Base-by-base conservation (phyloP, 2,329 filamentous ascomycete genomes). In the Beauveria scarabaeidicola region DNA sequence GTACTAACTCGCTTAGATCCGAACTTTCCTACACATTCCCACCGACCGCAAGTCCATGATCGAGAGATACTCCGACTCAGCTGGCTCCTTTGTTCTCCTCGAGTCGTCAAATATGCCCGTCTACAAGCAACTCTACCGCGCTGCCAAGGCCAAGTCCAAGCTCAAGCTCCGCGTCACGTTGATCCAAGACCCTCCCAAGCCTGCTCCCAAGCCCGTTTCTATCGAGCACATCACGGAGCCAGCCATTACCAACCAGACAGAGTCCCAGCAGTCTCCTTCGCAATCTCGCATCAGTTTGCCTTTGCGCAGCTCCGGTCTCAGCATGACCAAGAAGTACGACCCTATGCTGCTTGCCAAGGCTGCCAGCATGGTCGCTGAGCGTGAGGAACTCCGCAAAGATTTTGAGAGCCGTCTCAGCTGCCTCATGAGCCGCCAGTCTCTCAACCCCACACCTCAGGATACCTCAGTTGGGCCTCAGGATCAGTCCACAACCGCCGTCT, bases 141-240 rank as follows among this genome's bases (percentile, higher is more conserved):
- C 94, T 65, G 94, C 94, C 64, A 99, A 97, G 79, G 94, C 94
- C 41, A 99, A 99, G 81, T 86, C 92, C 65, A 99, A 97, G 86
- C 86, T 99, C 66, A 92, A 94, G 74, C 83, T 99, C 61, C 90
- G 86, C 65, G 87, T 89, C 41, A 87, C 83, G 17, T 68, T 81
- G 38, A 70, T 75, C 56, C 66, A 72, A 61, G 64, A 71, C 17
- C 64, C 32, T 36, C 32, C 69, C 8, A 73, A 66, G 61, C 63
- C 66, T 11, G 63, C 64, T 6, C 73, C 75, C 19, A 72, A 75
- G 67, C 71, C 76, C 13, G 77, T 79, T 46, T 77, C 78, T 7
- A 74, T 81, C 58, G 79, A 86, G 66, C 78, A 83, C 60, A 78
- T 76, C 44, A 71, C 70, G n/a, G 72, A 78, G 63, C 27, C 48